Evolutionary conservation across 495 filamentous ascomycete species (phyloP), one percentile per base, ranked within the genome.

Genomic region (Podospora sp.): DNA sequence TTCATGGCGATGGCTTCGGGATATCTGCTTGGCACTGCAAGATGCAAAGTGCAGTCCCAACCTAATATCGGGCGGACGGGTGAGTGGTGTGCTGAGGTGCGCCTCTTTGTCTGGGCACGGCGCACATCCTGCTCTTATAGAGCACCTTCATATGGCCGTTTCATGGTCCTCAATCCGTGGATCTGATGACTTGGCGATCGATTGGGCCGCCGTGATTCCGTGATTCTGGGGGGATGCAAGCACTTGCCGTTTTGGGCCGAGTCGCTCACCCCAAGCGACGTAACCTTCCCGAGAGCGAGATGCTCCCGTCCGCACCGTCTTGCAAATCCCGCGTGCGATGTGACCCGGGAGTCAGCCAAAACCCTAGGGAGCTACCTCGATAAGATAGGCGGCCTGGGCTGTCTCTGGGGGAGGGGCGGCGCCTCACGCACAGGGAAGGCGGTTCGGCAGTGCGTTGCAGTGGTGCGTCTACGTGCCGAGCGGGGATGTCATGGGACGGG

Each of bases 1-100:
- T 69, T 69, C 68, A 69, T 69, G 9, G 12, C 25, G 35, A 6
- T 8, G n/a, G n/a, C n/a, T 14, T 14, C 33, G 60, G 22, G 35
- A 22, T 36, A 5, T 24, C 21, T 21, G 1, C 53, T 26, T 26
- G 53, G 26, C 22, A 26, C 22, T 57, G 53, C 26, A 46, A 46
- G 40, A 46, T 46, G 5, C 40, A 46, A 46, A 46, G 40, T 46
- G 40, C 40, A 11, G 5, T 12, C 40, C 40, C 40, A 6, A 46
- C 40, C 40, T 46, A 46, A 55, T 55, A 55, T 25, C 24, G 14
- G n/a, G 24, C 51, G 14, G 51, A n/a, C 51, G 11, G n/a, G 2
- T 46, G 40, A 46, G 40, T 46, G 40, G 40, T 46, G 40, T 46
- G 16, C 40, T 46, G 40, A 14, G 40, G 40, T 46, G 40, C 40